phyloP scores from a whole-genome alignment of 768 basidiomycete genomes.

The Dacryopinax spathularia region DNA sequence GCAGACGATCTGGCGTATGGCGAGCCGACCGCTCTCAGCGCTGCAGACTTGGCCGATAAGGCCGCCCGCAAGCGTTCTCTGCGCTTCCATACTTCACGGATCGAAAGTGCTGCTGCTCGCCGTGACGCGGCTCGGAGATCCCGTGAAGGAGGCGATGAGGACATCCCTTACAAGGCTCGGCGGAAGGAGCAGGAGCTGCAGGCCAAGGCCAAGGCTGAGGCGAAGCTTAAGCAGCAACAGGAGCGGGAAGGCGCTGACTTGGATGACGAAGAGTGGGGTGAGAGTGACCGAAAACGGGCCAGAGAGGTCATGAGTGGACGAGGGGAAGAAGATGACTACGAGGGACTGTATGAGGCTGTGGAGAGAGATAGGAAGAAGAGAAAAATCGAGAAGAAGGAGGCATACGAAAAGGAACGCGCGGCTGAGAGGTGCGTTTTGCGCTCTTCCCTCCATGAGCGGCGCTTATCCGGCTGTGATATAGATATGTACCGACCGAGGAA shows the following conservation, averaged over 20 bases:
- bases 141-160: constrained; percentile 81
- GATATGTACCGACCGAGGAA: constrained; percentile 21
- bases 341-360: constrained; percentile 86
- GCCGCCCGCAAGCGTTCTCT: constrained; percentile 64
- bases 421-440: constrained; percentile 38
- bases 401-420: constrained; percentile 53
- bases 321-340: constrained; percentile 35
- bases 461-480: neutral
- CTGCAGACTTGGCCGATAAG: constrained; percentile 72
- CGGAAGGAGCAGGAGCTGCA: constrained; percentile 45
- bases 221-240: constrained; percentile 24
- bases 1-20: constrained; percentile 41
- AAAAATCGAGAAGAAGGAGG: constrained; percentile 67
- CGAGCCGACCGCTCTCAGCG: constrained; percentile 53
- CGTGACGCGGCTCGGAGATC: constrained; percentile 57
- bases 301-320: constrained; percentile 28
- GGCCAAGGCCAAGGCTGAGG: constrained; percentile 37
- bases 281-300: constrained; percentile 20
- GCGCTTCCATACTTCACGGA: constrained; percentile 85
- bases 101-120: constrained; percentile 64
- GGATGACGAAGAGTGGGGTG: constrained; percentile 40
- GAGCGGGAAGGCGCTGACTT: constrained; percentile 53
- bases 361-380: constrained; percentile 54
- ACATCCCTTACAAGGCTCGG: constrained; percentile 76
- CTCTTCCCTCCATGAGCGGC: neutral